phyloP scores from a whole-genome alignment of 1,284 basidiomycete species.

The Apiotrichum veenhuisii region DNA sequence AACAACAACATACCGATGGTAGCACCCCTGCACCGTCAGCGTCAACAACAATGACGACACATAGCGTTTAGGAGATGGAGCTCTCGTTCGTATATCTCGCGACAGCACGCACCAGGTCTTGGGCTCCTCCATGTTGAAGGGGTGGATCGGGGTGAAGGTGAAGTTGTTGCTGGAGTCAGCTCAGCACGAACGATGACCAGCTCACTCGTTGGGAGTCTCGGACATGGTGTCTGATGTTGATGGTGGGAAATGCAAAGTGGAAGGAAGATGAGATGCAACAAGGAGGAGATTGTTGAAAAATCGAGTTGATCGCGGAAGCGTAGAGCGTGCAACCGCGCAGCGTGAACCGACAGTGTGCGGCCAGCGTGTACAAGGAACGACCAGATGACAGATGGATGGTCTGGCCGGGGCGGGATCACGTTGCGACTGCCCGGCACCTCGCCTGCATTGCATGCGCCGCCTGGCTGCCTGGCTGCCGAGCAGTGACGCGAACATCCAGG shows the following conservation, averaged over 20 bases:
- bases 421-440: too few species aligned
- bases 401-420: too few species aligned
- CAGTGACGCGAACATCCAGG: too few species aligned
- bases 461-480: too few species aligned
- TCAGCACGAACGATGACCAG: background rate
- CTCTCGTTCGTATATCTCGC: background rate
- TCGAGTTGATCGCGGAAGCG: too few species aligned
- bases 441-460: too few species aligned
- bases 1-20: constrained; percentile 23
- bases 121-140: constrained; percentile 49
- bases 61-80: background rate
- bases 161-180: constrained; percentile 3
- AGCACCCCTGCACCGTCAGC: constrained; percentile 17
- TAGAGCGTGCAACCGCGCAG: too few species aligned
- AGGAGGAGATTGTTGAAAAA: too few species aligned
- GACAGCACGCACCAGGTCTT: constrained; percentile 40
- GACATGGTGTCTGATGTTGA: constrained; percentile 3
- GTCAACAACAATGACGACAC: background rate
- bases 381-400: too few species aligned
- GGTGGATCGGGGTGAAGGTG: constrained; percentile 49
- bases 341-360: too few species aligned
- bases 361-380: too few species aligned
- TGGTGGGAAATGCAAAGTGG: background rate
- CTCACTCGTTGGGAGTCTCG: constrained; percentile 9
- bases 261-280: background rate